Evolutionary conservation across 345 rosid species (phyloP).

Genomic region (Alliaria petiolata): DNA sequence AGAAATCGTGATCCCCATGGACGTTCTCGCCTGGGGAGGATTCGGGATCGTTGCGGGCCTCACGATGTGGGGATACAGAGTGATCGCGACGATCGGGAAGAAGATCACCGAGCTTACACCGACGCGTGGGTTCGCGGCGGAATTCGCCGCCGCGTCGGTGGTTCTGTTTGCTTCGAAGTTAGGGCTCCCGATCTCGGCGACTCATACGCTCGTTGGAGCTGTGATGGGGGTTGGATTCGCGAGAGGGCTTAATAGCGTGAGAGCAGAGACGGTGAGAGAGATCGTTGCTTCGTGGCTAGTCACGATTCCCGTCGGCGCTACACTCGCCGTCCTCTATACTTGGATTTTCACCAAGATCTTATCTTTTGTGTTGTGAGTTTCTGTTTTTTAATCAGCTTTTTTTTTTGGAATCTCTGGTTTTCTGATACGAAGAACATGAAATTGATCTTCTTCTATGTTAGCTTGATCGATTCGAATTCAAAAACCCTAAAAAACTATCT

Average conservation of each 20-base stretch:
- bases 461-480: background rate
- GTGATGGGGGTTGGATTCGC: conserved; percentile 99
- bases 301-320: conserved; percentile 91
- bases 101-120: conserved; percentile 96
- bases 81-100: conserved; percentile 94
- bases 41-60: conserved; percentile 93
- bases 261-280: conserved; percentile 87
- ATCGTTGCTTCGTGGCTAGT: conserved; percentile 88
- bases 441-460: conserved; percentile 18
- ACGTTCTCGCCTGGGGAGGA: conserved; percentile 98
- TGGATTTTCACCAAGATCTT: conserved; percentile 86
- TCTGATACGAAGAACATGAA: conserved; percentile 20
- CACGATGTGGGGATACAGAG: conserved; percentile 86
- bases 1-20: conserved; percentile 68
- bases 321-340: conserved; percentile 71
- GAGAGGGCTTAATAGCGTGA: conserved; percentile 82
- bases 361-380: conserved; percentile 51
- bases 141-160: conserved; percentile 93
- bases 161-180: conserved; percentile 87
- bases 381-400: background rate
- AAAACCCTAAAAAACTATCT: background rate
- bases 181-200: conserved; percentile 86
- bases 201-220: conserved; percentile 91
- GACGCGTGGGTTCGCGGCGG: conserved; percentile 94
- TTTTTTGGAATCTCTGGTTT: background rate